Evolutionary conservation across 1,284 basidiomycete genomes (phyloP).

Genomic region (Pascua guehoae): DNA sequence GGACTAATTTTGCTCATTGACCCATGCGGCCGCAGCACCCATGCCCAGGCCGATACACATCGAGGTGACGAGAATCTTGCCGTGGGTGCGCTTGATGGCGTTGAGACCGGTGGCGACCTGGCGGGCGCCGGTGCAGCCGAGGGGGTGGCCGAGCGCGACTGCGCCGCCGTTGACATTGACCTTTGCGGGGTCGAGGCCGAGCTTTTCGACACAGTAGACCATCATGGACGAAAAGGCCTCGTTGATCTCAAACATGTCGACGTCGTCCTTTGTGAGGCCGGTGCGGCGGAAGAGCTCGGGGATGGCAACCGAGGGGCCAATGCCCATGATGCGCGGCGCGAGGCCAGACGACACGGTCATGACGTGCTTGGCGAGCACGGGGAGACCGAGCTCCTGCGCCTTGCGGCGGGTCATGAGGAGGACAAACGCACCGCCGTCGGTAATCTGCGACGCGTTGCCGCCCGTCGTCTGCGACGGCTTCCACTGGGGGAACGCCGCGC

Average conservation of each 20-base stretch:
- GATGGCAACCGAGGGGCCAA: constrained; percentile 82
- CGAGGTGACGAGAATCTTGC: constrained; percentile 83
- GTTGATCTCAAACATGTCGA: constrained; percentile 84
- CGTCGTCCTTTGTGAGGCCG: constrained; percentile 64
- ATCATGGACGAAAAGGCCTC: constrained; percentile 83
- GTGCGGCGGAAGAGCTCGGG: constrained; percentile 64
- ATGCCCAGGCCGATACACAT: constrained; percentile 97
- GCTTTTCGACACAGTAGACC: constrained; percentile 67
- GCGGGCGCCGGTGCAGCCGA: constrained; percentile 79
- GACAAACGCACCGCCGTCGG: constrained; percentile 93
- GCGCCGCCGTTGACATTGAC: constrained; percentile 89
- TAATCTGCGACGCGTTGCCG: constrained; percentile 86
- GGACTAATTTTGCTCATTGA: constrained; percentile 39
- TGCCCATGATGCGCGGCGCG: constrained; percentile 83
- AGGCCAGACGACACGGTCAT: constrained; percentile 71
- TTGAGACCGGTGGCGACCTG: constrained; percentile 84
- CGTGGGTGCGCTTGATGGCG: constrained; percentile 70
- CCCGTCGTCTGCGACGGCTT: constrained; percentile 75
- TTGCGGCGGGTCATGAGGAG: constrained; percentile 79
- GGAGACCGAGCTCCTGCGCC: constrained; percentile 82
- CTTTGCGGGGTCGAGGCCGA: constrained; percentile 68
- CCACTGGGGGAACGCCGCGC: constrained; percentile 83
- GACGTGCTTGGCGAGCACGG: constrained; percentile 89
- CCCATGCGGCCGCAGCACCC: constrained; percentile 56
- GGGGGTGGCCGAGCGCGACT: constrained; percentile 68